Conservation (phyloP, 2,329 filamentous ascomycete species). For the Fusarium odoratissimum region DNA sequence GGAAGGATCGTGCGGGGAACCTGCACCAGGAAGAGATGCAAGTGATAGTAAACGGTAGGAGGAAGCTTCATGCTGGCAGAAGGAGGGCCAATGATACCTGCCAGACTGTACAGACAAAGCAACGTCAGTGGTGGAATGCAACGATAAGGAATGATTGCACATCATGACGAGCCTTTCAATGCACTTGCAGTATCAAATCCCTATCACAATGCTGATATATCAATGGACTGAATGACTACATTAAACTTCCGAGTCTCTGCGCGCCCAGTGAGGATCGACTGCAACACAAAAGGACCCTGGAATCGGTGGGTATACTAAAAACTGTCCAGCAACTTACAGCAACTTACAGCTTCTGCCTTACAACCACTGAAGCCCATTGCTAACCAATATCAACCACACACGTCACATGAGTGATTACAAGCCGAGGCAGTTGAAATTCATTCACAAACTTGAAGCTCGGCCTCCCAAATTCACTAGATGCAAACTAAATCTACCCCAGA, state of each 20-base stretch:
- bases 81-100: slow-evolving; percentile 7
- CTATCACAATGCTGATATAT: background rate
- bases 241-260: slow-evolving; percentile 11
- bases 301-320: slow-evolving; percentile 5
- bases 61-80: background rate
- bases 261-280: slow-evolving; percentile 2
- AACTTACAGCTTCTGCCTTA: background rate
- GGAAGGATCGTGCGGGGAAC: slow-evolving; percentile 29
- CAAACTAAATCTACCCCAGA: background rate
- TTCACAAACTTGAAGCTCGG: background rate
- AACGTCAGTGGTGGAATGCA: background rate
- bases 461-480: background rate
- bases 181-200: background rate
- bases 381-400: slow-evolving; percentile 4
- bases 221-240: background rate
- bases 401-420: slow-evolving; percentile 16
- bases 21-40: slow-evolving; percentile 17
- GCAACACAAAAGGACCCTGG: slow-evolving; percentile 23
- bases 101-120: background rate
- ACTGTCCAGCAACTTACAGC: background rate
- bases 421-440: slow-evolving; percentile 11
- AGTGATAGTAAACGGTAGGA: slow-evolving; percentile 12
- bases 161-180: background rate
- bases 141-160: background rate
- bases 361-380: background rate